A percentile compares a stretch with the other conserved stretches of the same genome.
Conservation (phyloP, 202 grass and related monocot genomes). For the Dendrocalamus latiflorus region DNA sequence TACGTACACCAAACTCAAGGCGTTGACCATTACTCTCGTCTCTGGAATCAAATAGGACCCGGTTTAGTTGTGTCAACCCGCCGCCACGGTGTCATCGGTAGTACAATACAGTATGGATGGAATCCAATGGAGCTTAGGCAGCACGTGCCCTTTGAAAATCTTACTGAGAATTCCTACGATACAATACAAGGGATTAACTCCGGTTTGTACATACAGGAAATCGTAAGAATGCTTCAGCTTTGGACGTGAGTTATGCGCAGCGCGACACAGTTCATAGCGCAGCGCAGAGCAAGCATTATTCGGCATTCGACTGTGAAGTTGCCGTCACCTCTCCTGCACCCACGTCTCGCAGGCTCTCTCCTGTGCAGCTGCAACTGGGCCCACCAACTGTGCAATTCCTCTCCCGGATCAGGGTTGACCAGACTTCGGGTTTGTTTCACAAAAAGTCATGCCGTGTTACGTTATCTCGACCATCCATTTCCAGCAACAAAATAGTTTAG, state of each 20-base stretch:
- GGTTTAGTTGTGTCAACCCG: neutral
- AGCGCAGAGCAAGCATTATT: neutral
- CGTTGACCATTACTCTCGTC: neutral
- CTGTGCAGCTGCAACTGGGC: neutral
- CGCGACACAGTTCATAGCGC: no score
- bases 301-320: neutral
- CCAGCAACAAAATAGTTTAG: no score
- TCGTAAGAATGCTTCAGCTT: neutral
- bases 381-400: neutral
- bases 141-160: neutral
- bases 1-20: neutral
- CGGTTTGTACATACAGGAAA: no score
- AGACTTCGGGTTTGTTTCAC: no score
- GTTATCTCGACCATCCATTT: no score
- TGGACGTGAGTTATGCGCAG: neutral
- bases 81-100: neutral
- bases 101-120: neutral
- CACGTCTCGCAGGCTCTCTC: no score
- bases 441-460: no score
- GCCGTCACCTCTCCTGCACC: neutral
- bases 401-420: neutral
- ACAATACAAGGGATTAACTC: neutral
- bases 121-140: neutral
- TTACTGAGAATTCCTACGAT: neutral
- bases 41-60: neutral